Base-by-base conservation (phyloP, 73 alveolate genomes). In the Paramecium octaurelia region DNA sequence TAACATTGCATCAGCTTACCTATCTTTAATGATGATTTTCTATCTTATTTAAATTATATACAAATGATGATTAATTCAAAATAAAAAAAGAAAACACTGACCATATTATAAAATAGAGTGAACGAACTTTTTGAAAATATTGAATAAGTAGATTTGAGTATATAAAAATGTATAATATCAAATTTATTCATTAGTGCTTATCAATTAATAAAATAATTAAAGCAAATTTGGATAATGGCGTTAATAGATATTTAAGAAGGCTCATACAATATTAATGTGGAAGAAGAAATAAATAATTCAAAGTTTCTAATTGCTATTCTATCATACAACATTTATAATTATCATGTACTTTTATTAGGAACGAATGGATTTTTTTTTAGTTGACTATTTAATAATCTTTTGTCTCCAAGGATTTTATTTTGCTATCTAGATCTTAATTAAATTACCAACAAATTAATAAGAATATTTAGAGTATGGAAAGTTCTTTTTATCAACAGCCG, bases 231-330 rank as follows among this genome's bases (percentile, higher is more conserved):
- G 87, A 35, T 21, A 34, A 36, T 73, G 87, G 87, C 40, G 46
- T 35, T 36, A 34, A 73, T 40, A 34, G 11, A 73, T 40, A 35
- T 73, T 73, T 36, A 73, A 73, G 34, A 73, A 73, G 21, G 87
- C 87, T 73, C 12, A 73, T 36, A 36, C 87, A 35, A 73, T 73
- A 35, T 73, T 73, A 16, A 73, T 29, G 46, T 73, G 87, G 87
- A 73, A 34, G 10, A 31, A 73, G 27, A 73, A 73, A 73, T 73
- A 34, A 36, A 36, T 73, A 1, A 36, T 73, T 73, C 20, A 73
- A 73, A 31, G 84, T 34, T 64, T 64, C 46, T 64, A 64, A 64
- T 34, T 64, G 31, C 50, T 64, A 23, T 64, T 64, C 46, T 64
- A 64, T 64, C 84, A 64, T 64, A 31, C 14, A 1, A 64, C 84